Evolutionary conservation across 257 asterid genomes (phyloP).

Genomic region (Verbena officinalis): DNA sequence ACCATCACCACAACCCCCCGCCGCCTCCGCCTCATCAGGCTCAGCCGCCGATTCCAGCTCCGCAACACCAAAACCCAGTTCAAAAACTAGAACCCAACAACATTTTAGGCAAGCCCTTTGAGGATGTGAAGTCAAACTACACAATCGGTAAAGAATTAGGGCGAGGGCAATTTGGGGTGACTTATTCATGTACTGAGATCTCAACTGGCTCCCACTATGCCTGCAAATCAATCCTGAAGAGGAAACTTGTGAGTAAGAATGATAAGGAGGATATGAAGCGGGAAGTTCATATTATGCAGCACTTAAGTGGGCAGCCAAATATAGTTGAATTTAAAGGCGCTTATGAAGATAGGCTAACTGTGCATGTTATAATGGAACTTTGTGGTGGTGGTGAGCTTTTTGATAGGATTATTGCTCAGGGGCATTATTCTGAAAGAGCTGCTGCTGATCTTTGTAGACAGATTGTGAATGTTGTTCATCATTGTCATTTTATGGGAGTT

Average conservation of each 20-base stretch:
- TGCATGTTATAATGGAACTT: slow-evolving; percentile 70
- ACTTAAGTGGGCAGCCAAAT: slow-evolving; percentile 71
- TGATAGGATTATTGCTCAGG: slow-evolving; percentile 66
- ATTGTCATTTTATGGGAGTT: slow-evolving; percentile 82
- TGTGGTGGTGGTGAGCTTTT: slow-evolving; percentile 75
- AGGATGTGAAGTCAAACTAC: slow-evolving; percentile 52
- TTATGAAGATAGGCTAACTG: slow-evolving; percentile 62
- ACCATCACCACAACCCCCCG: slow-evolving; percentile 28
- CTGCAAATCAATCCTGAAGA: slow-evolving; percentile 62
- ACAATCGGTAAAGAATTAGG: slow-evolving; percentile 65
- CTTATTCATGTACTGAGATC: slow-evolving; percentile 57
- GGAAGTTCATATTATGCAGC: slow-evolving; percentile 75
- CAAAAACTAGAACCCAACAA: slow-evolving; percentile 52
- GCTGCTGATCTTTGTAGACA: slow-evolving; percentile 69
- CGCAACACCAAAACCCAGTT: slow-evolving; percentile 32
- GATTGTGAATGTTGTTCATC: slow-evolving; percentile 72
- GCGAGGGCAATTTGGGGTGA: slow-evolving; percentile 72
- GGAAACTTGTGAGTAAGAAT: slow-evolving; percentile 64
- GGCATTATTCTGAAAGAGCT: slow-evolving; percentile 65
- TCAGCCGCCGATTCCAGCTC: slow-evolving; percentile 28
- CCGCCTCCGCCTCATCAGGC: slow-evolving; percentile 29
- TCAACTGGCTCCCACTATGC: slow-evolving; percentile 52
- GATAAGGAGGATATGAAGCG: slow-evolving; percentile 75
- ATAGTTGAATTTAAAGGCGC: slow-evolving; percentile 71
- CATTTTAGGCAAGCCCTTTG: slow-evolving; percentile 68